Evolutionary conservation across 2,329 filamentous ascomycete genomes (phyloP).

Genomic region (Magnaporthiopsis poae): DNA sequence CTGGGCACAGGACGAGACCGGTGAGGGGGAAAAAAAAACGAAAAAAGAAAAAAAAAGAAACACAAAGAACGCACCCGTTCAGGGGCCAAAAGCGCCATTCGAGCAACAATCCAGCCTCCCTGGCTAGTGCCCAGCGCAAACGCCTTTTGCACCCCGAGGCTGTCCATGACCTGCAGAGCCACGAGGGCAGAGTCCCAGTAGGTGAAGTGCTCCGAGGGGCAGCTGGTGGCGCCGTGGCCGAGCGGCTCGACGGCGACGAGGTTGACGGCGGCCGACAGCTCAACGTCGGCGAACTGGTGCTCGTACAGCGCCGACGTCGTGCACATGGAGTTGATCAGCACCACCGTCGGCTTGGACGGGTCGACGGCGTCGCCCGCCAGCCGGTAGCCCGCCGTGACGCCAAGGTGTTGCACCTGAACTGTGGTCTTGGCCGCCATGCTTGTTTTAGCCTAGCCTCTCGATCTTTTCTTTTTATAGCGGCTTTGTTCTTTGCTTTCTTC

Average conservation of each 20-base stretch:
- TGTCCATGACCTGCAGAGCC: constrained; percentile 46
- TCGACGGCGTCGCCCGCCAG: constrained; percentile 30
- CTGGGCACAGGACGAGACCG: too few relatives aligned
- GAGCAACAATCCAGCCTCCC: constrained; percentile 40
- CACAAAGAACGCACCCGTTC: constrained; percentile 25
- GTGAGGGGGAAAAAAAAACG: neutral
- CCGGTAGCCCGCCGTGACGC: constrained; percentile 12
- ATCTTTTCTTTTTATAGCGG: neutral
- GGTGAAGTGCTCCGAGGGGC: constrained; percentile 35
- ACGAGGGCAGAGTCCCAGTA: constrained; percentile 47
- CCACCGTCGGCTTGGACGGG: constrained; percentile 35
- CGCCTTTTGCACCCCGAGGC: constrained; percentile 35
- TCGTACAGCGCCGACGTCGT: constrained; percentile 34
- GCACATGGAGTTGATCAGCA: constrained; percentile 40
- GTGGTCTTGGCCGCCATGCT: constrained; percentile 10
- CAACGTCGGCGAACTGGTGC: constrained; percentile 28
- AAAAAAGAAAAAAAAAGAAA: too few relatives aligned
- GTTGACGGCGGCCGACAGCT: constrained; percentile 31
- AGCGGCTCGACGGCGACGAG: constrained; percentile 40
- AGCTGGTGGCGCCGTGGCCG: constrained; percentile 36
- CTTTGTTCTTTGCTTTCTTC: neutral
- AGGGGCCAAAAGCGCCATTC: constrained; percentile 41
- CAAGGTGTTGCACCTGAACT: constrained; percentile 12
- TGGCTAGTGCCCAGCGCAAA: constrained; percentile 43
- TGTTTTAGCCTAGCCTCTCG: neutral